A percentile compares a stretch with the other conserved stretches of the same genome.
These are phyloP conservation scores for Salix udensis DNA, from an alignment of 345 rosid species.

Conservation along the genomic window DNA sequence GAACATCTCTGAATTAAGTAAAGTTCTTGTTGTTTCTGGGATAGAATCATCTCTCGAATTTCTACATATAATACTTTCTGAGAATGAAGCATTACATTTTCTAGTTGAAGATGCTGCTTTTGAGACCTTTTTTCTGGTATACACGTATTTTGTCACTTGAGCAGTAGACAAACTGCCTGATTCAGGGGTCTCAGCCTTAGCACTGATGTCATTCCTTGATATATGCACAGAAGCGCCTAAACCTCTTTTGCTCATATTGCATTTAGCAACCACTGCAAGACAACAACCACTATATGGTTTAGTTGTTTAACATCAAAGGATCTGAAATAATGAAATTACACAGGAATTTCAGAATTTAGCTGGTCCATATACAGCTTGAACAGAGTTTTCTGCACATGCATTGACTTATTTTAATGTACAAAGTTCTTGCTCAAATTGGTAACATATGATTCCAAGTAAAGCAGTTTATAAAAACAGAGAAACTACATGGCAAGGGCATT, in stretches of 20 bases:
- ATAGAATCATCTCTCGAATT: constrained; percentile 24
- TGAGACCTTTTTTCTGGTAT: constrained; percentile 46
- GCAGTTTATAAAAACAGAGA: background rate
- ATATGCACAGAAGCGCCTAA: constrained; percentile 11
- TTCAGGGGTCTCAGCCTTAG: constrained; percentile 16
- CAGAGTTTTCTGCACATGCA: background rate
- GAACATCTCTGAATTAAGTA: constrained; percentile 28
- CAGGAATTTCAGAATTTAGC: background rate
- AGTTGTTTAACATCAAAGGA: background rate
- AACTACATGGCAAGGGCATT: background rate
- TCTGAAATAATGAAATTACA: constrained; percentile 1
- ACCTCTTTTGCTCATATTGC: constrained; percentile 10
- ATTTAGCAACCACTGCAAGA: constrained; percentile 16
- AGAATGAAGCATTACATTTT: constrained; percentile 31
- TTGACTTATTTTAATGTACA: constrained; percentile 1
- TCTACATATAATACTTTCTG: constrained; percentile 47
- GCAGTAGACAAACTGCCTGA: constrained; percentile 11
- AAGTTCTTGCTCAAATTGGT: background rate
- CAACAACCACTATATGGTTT: background rate
- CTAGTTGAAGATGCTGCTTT: constrained; percentile 17
- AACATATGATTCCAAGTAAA: background rate
- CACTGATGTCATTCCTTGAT: constrained; percentile 15
- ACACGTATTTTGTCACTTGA: constrained; percentile 39
- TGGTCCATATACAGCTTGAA: constrained; percentile 1
- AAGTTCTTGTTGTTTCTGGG: constrained; percentile 19